Conservation (phyloP, 2,329 filamentous ascomycete genomes). For the Scytalidium lignicola region DNA sequence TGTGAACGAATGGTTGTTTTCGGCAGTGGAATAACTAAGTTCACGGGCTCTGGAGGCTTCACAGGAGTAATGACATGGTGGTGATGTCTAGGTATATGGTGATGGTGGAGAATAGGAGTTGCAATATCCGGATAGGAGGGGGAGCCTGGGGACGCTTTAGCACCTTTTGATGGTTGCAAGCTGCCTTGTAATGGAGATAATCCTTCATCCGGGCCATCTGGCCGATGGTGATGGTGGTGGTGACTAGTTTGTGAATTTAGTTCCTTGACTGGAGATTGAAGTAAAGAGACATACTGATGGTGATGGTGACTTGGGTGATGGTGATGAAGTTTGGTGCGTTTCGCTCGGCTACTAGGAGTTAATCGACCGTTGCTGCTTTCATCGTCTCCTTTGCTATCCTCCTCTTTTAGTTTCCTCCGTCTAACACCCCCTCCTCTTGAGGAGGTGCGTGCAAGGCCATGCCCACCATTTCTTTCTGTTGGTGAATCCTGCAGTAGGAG, state of each 20-base stretch:
- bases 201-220: slow-evolving; percentile 43
- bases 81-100: slow-evolving; percentile 30
- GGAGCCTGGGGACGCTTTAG: slow-evolving; percentile 41
- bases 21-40: slow-evolving; percentile 50
- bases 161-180: slow-evolving; percentile 42
- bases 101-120: slow-evolving; percentile 20
- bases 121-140: slow-evolving; percentile 38
- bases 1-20: slow-evolving; percentile 64
- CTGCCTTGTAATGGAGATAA: slow-evolving; percentile 36
- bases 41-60: slow-evolving; percentile 21
- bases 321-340: slow-evolving; percentile 59
- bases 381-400: slow-evolving; percentile 61
- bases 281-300: slow-evolving; percentile 45
- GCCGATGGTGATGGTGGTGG: slow-evolving; percentile 53
- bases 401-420: slow-evolving; percentile 71
- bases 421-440: slow-evolving; percentile 45
- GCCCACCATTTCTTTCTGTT: slow-evolving; percentile 25
- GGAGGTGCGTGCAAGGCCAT: slow-evolving; percentile 34
- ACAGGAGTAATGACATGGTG: slow-evolving; percentile 33
- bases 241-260: background rate
- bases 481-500: slow-evolving; percentile 38
- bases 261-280: background rate
- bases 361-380: slow-evolving; percentile 61
- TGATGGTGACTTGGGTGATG: slow-evolving; percentile 60
- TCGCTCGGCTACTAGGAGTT: slow-evolving; percentile 54